phyloP scores from a whole-genome alignment of 192 early-diverging fungal genomes.

The Glomus cerebriforme region DNA sequence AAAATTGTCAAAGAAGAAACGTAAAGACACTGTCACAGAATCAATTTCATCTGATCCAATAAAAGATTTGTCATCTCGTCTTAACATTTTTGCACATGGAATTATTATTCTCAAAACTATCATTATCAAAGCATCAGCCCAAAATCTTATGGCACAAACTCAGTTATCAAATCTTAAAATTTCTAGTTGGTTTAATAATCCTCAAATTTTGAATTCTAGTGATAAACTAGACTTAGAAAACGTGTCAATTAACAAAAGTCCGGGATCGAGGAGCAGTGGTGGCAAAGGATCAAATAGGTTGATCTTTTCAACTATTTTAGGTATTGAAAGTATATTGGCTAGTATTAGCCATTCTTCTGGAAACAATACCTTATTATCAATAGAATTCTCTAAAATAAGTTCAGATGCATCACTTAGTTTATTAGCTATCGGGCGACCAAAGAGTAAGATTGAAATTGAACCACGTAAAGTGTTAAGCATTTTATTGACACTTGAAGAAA shows the following conservation, averaged over 20 bases:
- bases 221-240: conserved; percentile 40
- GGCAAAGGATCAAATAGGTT: conserved; percentile 37
- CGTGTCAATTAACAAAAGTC: conserved; percentile 39
- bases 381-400: conserved; percentile 48
- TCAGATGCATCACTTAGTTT: conserved; percentile 48
- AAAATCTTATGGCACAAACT: conserved; percentile 44
- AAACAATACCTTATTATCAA: conserved; percentile 41
- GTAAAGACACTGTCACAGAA: background rate
- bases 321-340: conserved; percentile 44
- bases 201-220: conserved; percentile 33
- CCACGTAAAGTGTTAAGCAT: conserved; percentile 48
- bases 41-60: conserved; percentile 4
- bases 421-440: conserved; percentile 38
- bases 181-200: conserved; percentile 50
- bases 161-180: conserved; percentile 46
- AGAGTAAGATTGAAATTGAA: conserved; percentile 37
- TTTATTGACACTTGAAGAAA: conserved; percentile 48
- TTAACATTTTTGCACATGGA: conserved; percentile 52
- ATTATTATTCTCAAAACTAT: conserved; percentile 49
- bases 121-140: conserved; percentile 45
- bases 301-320: conserved; percentile 42
- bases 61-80: conserved; percentile 36
- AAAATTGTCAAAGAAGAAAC: conserved; percentile 19
- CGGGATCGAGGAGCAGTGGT: conserved; percentile 35
- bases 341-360: conserved; percentile 32